Conservation (phyloP, 495 filamentous ascomycete species). For the Geoglossum glabrum region DNA sequence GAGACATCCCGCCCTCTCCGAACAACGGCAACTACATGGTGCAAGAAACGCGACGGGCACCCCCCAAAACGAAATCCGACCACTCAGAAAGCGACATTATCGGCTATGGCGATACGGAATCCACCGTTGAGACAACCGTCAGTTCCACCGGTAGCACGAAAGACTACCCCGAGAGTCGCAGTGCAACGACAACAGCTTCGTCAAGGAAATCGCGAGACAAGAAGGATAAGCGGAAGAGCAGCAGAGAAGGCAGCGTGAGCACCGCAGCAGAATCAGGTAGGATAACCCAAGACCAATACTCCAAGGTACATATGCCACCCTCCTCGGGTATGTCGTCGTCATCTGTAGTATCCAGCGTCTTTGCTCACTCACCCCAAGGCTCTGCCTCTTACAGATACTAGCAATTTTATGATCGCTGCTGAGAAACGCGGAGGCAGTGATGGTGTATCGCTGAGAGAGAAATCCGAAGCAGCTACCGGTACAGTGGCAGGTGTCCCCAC, state of each 20-base stretch:
- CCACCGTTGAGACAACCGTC: not conserved
- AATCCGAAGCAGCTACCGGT: not conserved
- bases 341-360: not conserved
- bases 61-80: not conserved
- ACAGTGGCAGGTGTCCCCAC: not conserved
- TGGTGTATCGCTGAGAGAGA: not conserved
- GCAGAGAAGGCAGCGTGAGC: not conserved
- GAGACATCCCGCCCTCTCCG: not conserved
- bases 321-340: not conserved
- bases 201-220: slow-evolving; percentile 1
- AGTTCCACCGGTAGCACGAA: not conserved
- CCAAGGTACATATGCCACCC: slow-evolving; percentile 5
- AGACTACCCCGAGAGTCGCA: not conserved
- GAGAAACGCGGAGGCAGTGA: not conserved
- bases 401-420: not conserved
- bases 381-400: not conserved
- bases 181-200: not conserved
- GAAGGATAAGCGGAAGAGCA: slow-evolving; percentile 2
- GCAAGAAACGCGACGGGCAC: not conserved
- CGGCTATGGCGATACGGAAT: not conserved
- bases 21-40: not conserved
- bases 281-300: slow-evolving; percentile 3
- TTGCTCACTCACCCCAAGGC: not conserved
- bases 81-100: not conserved
- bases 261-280: slow-evolving; percentile 5